Percentiles rank a stretch among this genome's conserved stretches.
Conservation (phyloP, 2,329 filamentous ascomycete species). For the Apiospora sp. region DNA sequence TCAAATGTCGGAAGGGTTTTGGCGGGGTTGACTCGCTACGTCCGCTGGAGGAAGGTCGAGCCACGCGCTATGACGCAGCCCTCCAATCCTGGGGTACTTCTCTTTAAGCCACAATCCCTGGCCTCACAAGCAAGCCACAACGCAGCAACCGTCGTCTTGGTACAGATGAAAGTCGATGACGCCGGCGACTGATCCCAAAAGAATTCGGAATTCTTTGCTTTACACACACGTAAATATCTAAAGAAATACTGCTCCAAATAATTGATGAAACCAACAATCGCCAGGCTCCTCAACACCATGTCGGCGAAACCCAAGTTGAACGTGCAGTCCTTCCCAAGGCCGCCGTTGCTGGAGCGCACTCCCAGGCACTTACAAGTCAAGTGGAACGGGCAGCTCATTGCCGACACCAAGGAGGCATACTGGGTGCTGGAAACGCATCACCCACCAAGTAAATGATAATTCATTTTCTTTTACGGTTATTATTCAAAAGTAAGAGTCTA, state of each 20-base stretch:
- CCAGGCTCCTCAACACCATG: slow-evolving; percentile 41
- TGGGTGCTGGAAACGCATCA: slow-evolving; percentile 71
- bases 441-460: slow-evolving; percentile 57
- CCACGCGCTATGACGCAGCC: slow-evolving; percentile 17
- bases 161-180: slow-evolving; percentile 24
- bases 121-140: background rate
- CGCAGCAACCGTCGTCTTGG: background rate
- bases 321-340: slow-evolving; percentile 65
- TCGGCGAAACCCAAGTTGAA: slow-evolving; percentile 55
- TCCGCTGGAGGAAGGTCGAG: background rate
- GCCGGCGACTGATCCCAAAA: background rate
- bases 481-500: background rate
- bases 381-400: slow-evolving; percentile 62
- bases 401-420: slow-evolving; percentile 65
- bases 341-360: slow-evolving; percentile 63
- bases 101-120: background rate
- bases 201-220: background rate
- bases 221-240: background rate
- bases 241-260: background rate
- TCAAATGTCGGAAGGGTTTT: slow-evolving; percentile 18
- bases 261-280: background rate
- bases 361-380: slow-evolving; percentile 62
- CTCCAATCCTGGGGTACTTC: background rate
- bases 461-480: slow-evolving; percentile 8
- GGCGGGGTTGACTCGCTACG: slow-evolving; percentile 16